phyloP scores from a whole-genome alignment of 2,329 filamentous ascomycete genomes.

The Didymella pomorum region DNA sequence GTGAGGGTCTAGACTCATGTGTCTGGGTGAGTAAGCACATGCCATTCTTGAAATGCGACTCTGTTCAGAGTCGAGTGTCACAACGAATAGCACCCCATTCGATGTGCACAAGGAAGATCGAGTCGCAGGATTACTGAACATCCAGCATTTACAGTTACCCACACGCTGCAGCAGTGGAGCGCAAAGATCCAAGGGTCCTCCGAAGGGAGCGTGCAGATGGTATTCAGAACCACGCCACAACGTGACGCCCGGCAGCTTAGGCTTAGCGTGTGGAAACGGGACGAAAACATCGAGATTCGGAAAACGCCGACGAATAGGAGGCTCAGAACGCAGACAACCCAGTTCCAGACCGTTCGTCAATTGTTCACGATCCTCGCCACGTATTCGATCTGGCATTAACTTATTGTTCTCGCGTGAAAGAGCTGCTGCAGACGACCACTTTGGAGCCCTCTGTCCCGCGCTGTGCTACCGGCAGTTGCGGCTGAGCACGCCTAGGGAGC shows the following conservation, averaged over 20 bases:
- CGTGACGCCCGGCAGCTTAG: background rate
- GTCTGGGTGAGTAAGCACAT: conserved; percentile 12
- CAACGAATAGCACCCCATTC: background rate
- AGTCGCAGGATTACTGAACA: background rate
- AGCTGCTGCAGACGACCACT: conserved; percentile 6
- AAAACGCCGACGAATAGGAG: background rate
- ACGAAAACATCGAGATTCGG: conserved; percentile 1
- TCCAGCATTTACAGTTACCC: background rate
- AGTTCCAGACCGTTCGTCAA: conserved; percentile 7
- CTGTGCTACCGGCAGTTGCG: conserved; percentile 1
- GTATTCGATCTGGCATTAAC: conserved; percentile 12
- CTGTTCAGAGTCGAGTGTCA: background rate
- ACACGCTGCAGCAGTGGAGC: background rate
- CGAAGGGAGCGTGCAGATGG: background rate
- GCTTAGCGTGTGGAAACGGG: background rate
- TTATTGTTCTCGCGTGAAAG: background rate
- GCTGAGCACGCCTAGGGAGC: conserved; percentile 2
- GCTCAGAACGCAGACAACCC: background rate
- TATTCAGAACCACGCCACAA: background rate
- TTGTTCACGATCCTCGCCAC: conserved; percentile 17
- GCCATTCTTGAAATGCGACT: conserved; percentile 6
- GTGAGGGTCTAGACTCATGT: conserved; percentile 6
- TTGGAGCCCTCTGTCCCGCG: background rate
- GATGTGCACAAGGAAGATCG: background rate
- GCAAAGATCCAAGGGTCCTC: background rate